These are phyloP conservation scores for Kazachstania psychrophila DNA, from an alignment of 805 yeast species.

Conservation along the genomic window DNA sequence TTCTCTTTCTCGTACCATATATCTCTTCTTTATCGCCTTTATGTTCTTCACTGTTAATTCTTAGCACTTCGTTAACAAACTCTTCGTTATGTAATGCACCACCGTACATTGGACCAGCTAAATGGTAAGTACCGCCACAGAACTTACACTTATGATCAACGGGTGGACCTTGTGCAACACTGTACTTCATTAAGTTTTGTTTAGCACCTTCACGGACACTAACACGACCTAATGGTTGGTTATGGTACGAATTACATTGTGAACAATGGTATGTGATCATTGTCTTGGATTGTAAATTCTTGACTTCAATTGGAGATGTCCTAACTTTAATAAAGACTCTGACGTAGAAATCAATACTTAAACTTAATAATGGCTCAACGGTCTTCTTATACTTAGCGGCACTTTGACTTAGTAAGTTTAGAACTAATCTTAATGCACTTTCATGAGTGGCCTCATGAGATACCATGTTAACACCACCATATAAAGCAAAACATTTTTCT, in stretches of 20 bases:
- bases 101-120: conserved; percentile 97
- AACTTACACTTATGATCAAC: conserved; percentile 53
- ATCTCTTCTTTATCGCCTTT: conserved; percentile 31
- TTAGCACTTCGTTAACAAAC: conserved; percentile 57
- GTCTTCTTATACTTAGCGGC: conserved; percentile 86
- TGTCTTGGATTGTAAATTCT: conserved; percentile 64
- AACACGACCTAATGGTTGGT: conserved; percentile 68
- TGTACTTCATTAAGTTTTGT: conserved; percentile 39
- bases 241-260: conserved; percentile 68
- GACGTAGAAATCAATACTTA: conserved; percentile 89
- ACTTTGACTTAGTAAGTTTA: conserved; percentile 62
- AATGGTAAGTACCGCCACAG: conserved; percentile 58
- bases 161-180: conserved; percentile 57
- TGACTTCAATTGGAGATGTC: conserved; percentile 73
- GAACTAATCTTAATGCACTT: conserved; percentile 77
- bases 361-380: conserved; percentile 76
- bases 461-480: conserved; percentile 86
- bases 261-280: conserved; percentile 76
- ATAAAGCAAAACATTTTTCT: conserved; percentile 88
- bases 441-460: conserved; percentile 81
- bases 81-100: conserved; percentile 62
- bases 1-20: conserved; percentile 75
- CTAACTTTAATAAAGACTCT: conserved; percentile 73
- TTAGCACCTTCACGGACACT: conserved; percentile 33
- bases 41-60: conserved; percentile 39